Evolutionary conservation across 108 stramenopile genomes (phyloP).

Genomic region (Pseudonitzschia delicatissima): DNA sequence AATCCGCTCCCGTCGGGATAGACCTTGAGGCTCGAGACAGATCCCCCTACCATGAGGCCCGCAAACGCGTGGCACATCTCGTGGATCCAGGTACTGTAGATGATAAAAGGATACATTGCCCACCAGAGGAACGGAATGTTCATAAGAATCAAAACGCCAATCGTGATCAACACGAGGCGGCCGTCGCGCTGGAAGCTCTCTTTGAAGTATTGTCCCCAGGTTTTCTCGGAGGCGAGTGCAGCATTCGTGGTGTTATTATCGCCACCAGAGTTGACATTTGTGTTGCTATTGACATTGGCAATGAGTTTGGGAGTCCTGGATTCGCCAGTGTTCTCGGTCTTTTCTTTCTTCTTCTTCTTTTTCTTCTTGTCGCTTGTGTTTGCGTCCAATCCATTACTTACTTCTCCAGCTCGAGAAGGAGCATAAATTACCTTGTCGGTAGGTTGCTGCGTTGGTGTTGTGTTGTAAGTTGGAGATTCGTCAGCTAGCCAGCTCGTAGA

Average conservation of each 20-base stretch:
- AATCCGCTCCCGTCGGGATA: constrained; percentile 59
- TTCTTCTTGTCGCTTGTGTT: too few relatives aligned
- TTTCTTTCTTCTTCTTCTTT: too few relatives aligned
- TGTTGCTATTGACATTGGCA: too few relatives aligned
- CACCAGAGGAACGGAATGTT: constrained; percentile 39
- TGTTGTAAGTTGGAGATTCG: too few relatives aligned
- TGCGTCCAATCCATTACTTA: too few relatives aligned
- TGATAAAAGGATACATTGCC: constrained; percentile 54
- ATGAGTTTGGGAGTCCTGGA: too few relatives aligned
- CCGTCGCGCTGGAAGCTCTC: constrained; percentile 36
- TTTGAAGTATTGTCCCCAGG: constrained; percentile 16
- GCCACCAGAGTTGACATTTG: background rate
- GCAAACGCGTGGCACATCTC: constrained; percentile 62
- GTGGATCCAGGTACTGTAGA: constrained; percentile 70
- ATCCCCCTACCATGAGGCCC: constrained; percentile 40
- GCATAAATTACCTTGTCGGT: too few relatives aligned
- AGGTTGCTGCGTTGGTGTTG: too few relatives aligned
- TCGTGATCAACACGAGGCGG: constrained; percentile 38
- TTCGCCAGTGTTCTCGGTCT: too few relatives aligned
- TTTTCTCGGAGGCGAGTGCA: constrained; percentile 1
- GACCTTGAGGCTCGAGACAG: constrained; percentile 37
- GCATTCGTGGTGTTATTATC: background rate
- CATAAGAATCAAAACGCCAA: constrained; percentile 42
- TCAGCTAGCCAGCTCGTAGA: too few relatives aligned
- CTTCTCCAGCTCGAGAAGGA: too few relatives aligned